Percentiles rank a stretch among this genome's conserved stretches.
These are phyloP conservation scores for Coemansia sp. DNA, from an alignment of 192 early-diverging fungal genomes.

Conservation along the genomic window DNA sequence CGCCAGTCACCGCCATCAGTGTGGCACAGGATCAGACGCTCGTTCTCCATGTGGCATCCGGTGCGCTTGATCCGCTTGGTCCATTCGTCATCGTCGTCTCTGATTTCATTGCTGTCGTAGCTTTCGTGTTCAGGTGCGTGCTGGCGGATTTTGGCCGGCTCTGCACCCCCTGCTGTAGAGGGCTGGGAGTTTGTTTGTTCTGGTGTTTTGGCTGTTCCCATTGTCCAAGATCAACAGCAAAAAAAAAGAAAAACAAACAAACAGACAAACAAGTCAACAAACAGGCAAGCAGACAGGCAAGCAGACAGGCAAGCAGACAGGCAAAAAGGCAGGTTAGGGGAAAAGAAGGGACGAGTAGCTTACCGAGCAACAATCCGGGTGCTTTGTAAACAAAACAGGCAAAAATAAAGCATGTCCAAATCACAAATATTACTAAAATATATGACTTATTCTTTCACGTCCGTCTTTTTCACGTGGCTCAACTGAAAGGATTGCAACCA, in stretches of 20 bases:
- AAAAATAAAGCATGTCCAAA: too few species aligned
- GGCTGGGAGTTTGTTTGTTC: neutral
- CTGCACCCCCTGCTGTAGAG: too few species aligned
- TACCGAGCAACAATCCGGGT: neutral
- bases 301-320: too few species aligned
- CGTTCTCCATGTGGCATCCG: constrained; percentile 83
- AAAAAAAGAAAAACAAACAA: neutral
- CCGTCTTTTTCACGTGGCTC: too few species aligned
- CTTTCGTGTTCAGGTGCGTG: too few species aligned
- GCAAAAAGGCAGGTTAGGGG: too few species aligned
- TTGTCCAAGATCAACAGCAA: neutral
- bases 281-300: too few species aligned
- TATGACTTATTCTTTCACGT: too few species aligned
- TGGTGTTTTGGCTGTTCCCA: neutral
- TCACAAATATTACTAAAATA: too few species aligned
- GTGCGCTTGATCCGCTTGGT: constrained; percentile 72
- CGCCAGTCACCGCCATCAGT: constrained; percentile 89
- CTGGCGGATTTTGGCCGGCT: too few species aligned
- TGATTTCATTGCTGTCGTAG: neutral
- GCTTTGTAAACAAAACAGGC: neutral
- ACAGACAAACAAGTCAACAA: neutral
- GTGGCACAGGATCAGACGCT: constrained; percentile 80
- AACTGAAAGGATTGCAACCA: too few species aligned
- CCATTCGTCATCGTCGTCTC: constrained; percentile 76
- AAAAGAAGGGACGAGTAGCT: too few species aligned